Percentiles rank a stretch among this genome's conserved stretches.
These are phyloP conservation scores for Sporothrix inflata DNA, from an alignment of 2,329 filamentous ascomycete genomes.

Conservation along the genomic window DNA sequence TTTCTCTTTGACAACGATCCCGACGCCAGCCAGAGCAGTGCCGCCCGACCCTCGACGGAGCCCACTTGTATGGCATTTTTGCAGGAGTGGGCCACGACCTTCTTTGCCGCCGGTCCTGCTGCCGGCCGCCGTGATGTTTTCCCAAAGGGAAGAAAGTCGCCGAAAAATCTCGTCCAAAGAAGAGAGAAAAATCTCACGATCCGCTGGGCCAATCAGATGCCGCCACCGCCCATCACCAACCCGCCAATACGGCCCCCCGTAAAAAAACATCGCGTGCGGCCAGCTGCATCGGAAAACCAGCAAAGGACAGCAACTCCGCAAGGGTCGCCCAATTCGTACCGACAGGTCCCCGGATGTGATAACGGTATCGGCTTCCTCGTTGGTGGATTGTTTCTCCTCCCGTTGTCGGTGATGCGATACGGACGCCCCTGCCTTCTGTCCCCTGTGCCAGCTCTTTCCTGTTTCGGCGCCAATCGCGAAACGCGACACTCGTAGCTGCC, in stretches of 20 bases:
- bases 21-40: conserved; percentile 1
- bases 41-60: not conserved
- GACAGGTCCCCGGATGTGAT: not conserved
- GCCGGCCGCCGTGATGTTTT: not conserved
- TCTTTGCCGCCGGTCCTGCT: not conserved
- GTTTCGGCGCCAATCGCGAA: not conserved
- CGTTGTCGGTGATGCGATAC: not conserved
- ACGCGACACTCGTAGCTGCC: not conserved
- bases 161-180: not conserved
- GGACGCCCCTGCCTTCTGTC: not conserved
- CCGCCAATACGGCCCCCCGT: not conserved
- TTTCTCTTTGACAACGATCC: not conserved
- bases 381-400: not conserved
- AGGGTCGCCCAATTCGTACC: not conserved
- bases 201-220: not conserved
- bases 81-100: not conserved
- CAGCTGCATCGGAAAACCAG: not conserved
- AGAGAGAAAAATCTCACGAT: conserved; percentile 7
- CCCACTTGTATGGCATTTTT: not conserved
- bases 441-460: conserved; percentile 6
- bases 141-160: not conserved
- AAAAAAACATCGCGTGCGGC: not conserved
- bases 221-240: not conserved
- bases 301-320: not conserved
- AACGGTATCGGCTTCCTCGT: not conserved